A percentile compares a stretch with the other conserved stretches of the same genome.
Evolutionary conservation across 192 early-diverging fungal genomes (phyloP).

Genomic region (Coemansia sp.): DNA sequence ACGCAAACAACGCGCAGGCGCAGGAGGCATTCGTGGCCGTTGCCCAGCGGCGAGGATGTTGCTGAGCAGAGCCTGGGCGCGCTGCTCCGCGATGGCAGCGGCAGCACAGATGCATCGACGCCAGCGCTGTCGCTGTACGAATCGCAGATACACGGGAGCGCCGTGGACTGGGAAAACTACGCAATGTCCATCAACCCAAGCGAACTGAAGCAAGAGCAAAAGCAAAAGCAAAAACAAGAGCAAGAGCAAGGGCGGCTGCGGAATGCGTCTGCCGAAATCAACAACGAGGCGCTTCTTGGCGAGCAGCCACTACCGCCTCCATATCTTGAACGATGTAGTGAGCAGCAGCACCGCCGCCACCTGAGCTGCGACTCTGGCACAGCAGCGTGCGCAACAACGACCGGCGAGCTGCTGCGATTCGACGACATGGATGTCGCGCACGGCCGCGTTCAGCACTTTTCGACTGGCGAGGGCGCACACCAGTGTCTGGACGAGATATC

Average conservation of each 20-base stretch:
- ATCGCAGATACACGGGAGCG: slow-evolving; percentile 7
- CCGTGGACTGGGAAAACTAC: slow-evolving; percentile 18
- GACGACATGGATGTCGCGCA: slow-evolving; percentile 62
- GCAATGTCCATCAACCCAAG: slow-evolving; percentile 13
- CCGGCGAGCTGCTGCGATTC: slow-evolving; percentile 46
- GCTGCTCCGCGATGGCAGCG: not conserved
- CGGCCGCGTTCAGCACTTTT: slow-evolving; percentile 48
- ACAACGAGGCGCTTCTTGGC: not conserved
- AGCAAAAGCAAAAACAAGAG: not conserved
- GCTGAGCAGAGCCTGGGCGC: not conserved
- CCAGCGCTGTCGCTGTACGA: not conserved
- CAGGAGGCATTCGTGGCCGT: slow-evolving; percentile 11
- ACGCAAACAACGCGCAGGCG: not conserved
- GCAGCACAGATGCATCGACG: not conserved
- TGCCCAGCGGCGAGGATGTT: not conserved
- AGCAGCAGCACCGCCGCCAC: not conserved
- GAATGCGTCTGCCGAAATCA: not conserved
- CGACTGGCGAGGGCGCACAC: slow-evolving; percentile 27
- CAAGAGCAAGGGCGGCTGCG: not conserved
- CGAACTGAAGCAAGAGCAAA: not conserved
- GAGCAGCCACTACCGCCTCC: not conserved
- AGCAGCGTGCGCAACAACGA: not conserved
- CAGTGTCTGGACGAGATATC: slow-evolving; percentile 54
- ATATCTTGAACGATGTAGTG: not conserved
- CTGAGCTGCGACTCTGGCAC: not conserved